Evolutionary conservation across 805 yeast genomes (phyloP).

Genomic region (Cyberlindnera euphorbiae): DNA sequence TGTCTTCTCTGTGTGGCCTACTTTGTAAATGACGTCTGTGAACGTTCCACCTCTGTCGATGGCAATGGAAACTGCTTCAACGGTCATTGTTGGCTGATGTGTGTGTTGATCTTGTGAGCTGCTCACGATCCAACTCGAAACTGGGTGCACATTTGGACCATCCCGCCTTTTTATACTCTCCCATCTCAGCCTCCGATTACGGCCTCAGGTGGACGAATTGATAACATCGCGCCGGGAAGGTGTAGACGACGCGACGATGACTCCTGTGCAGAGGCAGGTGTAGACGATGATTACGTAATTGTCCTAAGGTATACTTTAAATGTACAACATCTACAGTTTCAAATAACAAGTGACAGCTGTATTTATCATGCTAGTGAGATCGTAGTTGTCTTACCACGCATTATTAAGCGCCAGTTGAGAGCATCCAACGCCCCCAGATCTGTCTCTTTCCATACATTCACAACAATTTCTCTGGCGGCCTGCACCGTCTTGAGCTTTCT

Average conservation of each 20-base stretch:
- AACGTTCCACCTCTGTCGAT: constrained; percentile 20
- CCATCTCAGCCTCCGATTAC: no score
- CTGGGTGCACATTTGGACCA: no score
- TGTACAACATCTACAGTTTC: no score
- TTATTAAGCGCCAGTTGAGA: constrained; percentile 35
- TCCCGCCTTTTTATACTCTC: no score
- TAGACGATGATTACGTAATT: constrained; percentile 1
- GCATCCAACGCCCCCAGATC: constrained; percentile 27
- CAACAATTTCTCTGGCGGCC: constrained; percentile 32
- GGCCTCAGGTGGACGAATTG: no score
- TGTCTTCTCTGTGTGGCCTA: constrained; percentile 14
- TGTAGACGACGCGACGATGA: constrained; percentile 6
- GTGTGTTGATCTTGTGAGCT: no score
- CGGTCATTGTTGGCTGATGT: constrained; percentile 9
- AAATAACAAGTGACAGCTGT: no score
- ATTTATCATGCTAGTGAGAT: constrained; percentile 38
- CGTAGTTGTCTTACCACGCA: constrained; percentile 31
- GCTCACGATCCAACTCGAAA: no score
- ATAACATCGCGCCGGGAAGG: no score
- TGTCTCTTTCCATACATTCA: constrained; percentile 37
- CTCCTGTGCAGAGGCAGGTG: constrained; percentile 3
- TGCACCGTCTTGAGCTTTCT: constrained; percentile 35
- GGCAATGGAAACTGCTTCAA: constrained; percentile 12
- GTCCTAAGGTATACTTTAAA: no score
- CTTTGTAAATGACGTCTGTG: no score